Base-by-base conservation (phyloP, 2,329 filamentous ascomycete species). In the Zymoseptoria crescenta region DNA sequence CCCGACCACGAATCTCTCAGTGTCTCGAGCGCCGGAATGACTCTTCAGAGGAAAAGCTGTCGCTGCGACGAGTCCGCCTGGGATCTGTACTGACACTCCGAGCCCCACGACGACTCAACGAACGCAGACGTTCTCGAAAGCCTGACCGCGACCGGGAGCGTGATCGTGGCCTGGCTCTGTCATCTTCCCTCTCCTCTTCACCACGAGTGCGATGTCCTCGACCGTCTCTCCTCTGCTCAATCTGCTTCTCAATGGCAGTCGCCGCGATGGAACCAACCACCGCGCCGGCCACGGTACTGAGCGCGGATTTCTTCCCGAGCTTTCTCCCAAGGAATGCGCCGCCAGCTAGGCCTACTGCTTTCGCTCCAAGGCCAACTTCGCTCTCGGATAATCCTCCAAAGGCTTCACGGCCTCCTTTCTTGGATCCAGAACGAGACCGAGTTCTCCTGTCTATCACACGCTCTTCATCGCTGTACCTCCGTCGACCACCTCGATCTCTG, bases 241-340 rank as follows among this genome's bases (percentile, higher is more conserved):
- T 56, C 35, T 67, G 63, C 50, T 65, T 63, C 56, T 70, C 68
- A 3, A 61, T 55, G 20, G 62, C 64, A 8, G 63, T 62, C 10
- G 64, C 68, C 3, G 64, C 67, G 2, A 69, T 59, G 7, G 68
- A 66, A n/a, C 67, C 68, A 1, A 69, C 56, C 8, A 68, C 58
- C 13, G 65, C 61, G 7, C 68, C 69, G 19, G 67, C 66, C 4
- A 70, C 52, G 4, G 68, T 69, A 3, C 64, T 64, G 19, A 69
- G 53, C 1, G 60, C 53, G 8, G 55, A 58, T 21, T 59, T 64
- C 28, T 61, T 63, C 6, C 59, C 61, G 5, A 67, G 52, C 53
- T 69, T 67, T 24, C 69, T 65, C 10, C 66, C 68, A 1, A 70
- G 52, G 49, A 67, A 64, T 0, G 68, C 68, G 10, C 69, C 69